Evolutionary conservation across 2,329 filamentous ascomycete genomes (phyloP).

Genomic region (Camillea tinctor): DNA sequence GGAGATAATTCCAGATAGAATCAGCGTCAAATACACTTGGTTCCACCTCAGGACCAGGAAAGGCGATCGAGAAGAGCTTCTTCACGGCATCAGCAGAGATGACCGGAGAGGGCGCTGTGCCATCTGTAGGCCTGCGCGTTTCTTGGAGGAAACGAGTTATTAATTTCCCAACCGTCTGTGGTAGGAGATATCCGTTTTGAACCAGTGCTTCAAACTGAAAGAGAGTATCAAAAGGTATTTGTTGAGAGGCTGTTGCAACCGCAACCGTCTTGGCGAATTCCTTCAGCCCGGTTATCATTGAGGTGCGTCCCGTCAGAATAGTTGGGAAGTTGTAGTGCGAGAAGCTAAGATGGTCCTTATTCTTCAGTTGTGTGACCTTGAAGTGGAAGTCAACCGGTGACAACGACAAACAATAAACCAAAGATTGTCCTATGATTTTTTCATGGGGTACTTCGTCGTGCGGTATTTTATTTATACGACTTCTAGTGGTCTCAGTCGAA

Average conservation of each 20-base stretch:
- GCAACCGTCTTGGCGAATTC: conserved; percentile 36
- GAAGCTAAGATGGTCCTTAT: conserved; percentile 27
- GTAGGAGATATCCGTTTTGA: conserved; percentile 61
- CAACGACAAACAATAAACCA: conserved; percentile 43
- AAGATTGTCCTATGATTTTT: conserved; percentile 38
- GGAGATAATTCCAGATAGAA: conserved; percentile 33
- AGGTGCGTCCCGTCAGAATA: conserved; percentile 7
- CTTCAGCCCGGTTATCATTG: conserved; percentile 24
- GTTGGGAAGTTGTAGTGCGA: conserved; percentile 24
- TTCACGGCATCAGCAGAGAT: conserved; percentile 55
- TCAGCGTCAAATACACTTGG: conserved; percentile 37
- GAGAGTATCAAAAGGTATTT: conserved; percentile 52
- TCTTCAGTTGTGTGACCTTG: conserved; percentile 29
- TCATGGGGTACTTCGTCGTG: conserved; percentile 28
- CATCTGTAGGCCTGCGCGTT: not conserved
- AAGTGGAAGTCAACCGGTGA: conserved; percentile 26
- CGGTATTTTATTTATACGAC: conserved; percentile 32
- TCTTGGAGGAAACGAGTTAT: conserved; percentile 40
- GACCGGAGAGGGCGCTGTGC: conserved; percentile 24
- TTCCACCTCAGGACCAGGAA: conserved; percentile 51
- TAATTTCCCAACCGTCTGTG: conserved; percentile 48
- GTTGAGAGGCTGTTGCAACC: conserved; percentile 27
- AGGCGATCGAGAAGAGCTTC: conserved; percentile 52
- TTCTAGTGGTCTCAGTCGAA: conserved; percentile 20
- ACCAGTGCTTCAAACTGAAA: conserved; percentile 65